Base-by-base conservation (phyloP, 768 basidiomycete genomes). In the Russula griseocarnosa region DNA sequence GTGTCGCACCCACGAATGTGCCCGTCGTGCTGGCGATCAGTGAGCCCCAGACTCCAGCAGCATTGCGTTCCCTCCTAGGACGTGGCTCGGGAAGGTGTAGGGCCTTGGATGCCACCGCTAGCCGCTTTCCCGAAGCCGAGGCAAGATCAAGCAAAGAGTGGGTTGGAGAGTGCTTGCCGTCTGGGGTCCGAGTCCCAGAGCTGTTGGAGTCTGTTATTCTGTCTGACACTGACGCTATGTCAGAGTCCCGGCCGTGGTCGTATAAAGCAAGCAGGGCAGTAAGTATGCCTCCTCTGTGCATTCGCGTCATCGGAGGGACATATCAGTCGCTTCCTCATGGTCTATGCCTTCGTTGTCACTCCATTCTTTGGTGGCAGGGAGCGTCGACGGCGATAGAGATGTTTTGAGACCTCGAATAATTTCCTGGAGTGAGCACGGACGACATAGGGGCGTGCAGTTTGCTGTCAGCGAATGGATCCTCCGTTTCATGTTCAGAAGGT, bases 201-300 rank as follows among this genome's bases (percentile, higher is more conserved):
- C 65, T 47, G 52, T 70, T 64, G 2, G 73, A 63, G 32, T 24
- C 18, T 47, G 73, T 69, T 44, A 16, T 30, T 28, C 61, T 52
- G 38, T 55, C 54, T 6, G 66, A 62, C 3, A 30, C 10, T 14
- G 67, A 67, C 18, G 28, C 62, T 16, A 44, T 47, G 14, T 63
- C 66, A 40, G 63, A 49, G 7, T 78, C 75, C 30, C 75, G 76
- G 67, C 78, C 82, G 70, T 90, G 75, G 67, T 78, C 82, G 70
- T 90, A 88, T 26, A 90, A 77, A 22, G 85, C 79, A 51, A 92
- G 75, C 46, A 91, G 72, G 1, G 87, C 79, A 3, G 86, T 84
- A 5, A 91, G 78, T 7, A 91, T 82, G 18, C 88, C 86, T 13
- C 87, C 86, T 16, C 78, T 79, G 0, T 77, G 38, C 58, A 61